phyloP scores from a whole-genome alignment of 306 rosid species.

The Canavalia gladiata region DNA sequence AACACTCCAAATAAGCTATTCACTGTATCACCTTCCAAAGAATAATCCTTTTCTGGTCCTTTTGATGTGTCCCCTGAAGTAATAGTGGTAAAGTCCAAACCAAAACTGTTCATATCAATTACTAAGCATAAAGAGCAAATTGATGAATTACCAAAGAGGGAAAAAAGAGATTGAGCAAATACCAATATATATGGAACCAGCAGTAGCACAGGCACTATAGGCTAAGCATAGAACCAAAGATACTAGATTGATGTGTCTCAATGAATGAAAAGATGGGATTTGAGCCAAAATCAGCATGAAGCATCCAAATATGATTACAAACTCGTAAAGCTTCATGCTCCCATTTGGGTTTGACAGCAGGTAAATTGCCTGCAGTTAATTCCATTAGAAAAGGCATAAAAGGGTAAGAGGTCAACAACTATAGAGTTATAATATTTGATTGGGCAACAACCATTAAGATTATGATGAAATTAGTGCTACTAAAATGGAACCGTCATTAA shows the following conservation, averaged over 20 bases:
- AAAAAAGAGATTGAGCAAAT: background rate
- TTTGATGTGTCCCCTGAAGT: conserved; percentile 66
- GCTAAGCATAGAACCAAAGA: conserved; percentile 66
- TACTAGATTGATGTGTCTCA: conserved; percentile 76
- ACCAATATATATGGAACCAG: conserved; percentile 72
- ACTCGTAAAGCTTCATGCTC: conserved; percentile 70
- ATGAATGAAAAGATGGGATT: conserved; percentile 82
- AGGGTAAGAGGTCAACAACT: background rate
- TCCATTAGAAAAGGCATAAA: background rate
- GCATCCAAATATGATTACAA: conserved; percentile 76
- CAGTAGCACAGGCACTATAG: conserved; percentile 73
- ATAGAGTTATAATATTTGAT: no score
- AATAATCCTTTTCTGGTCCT: conserved; percentile 73
- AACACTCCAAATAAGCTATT: conserved; percentile 68
- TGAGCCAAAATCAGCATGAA: conserved; percentile 80
- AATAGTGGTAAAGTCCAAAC: background rate
- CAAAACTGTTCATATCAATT: background rate
- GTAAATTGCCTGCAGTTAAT: conserved; percentile 66
- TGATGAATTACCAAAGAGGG: background rate
- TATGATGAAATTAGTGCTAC: no score
- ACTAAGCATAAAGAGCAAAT: background rate
- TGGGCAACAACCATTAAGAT: no score
- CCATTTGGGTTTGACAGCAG: conserved; percentile 65
- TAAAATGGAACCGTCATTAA: no score
- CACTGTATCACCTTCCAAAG: conserved; percentile 59